A percentile compares a stretch with the other conserved stretches of the same genome.
These are phyloP conservation scores for Wickerhamiella parazyma DNA, from an alignment of 805 yeast species.

Conservation along the genomic window DNA sequence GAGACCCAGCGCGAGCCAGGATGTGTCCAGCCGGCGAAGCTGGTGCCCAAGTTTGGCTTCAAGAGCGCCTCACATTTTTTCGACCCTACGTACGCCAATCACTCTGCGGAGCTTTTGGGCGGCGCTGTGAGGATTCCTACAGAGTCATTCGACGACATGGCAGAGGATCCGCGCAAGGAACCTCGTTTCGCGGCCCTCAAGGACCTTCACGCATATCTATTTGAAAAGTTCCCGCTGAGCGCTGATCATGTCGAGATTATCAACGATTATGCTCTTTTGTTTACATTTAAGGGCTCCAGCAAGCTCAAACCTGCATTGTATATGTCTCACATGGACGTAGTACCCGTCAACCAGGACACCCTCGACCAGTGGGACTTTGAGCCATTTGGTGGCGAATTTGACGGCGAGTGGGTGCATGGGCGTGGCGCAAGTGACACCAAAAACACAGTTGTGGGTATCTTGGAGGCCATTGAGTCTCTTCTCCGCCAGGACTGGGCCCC, in stretches of 20 bases:
- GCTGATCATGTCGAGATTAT: slow-evolving; percentile 33
- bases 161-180: slow-evolving; percentile 34
- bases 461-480: slow-evolving; percentile 52
- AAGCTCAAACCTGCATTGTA: slow-evolving; percentile 49
- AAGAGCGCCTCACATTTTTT: slow-evolving; percentile 10
- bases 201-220: slow-evolving; percentile 41
- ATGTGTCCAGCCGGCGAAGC: slow-evolving; percentile 11
- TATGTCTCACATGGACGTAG: slow-evolving; percentile 72
- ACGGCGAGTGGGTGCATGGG: slow-evolving; percentile 56
- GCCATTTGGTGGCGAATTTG: slow-evolving; percentile 55
- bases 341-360: slow-evolving; percentile 53
- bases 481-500: slow-evolving; percentile 41
- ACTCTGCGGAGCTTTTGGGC: slow-evolving; percentile 13
- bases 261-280: slow-evolving; percentile 50
- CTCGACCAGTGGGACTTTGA: slow-evolving; percentile 47
- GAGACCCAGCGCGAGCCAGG: not conserved
- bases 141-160: slow-evolving; percentile 42
- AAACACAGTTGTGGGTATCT: slow-evolving; percentile 46
- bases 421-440: slow-evolving; percentile 72
- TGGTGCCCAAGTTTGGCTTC: slow-evolving; percentile 6
- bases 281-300: slow-evolving; percentile 47
- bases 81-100: slow-evolving; percentile 8
- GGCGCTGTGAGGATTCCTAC: slow-evolving; percentile 57
- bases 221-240: slow-evolving; percentile 40
- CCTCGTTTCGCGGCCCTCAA: slow-evolving; percentile 36